Base-by-base conservation (phyloP, 2,329 filamentous ascomycete genomes). In the Sporothrix phasma region DNA sequence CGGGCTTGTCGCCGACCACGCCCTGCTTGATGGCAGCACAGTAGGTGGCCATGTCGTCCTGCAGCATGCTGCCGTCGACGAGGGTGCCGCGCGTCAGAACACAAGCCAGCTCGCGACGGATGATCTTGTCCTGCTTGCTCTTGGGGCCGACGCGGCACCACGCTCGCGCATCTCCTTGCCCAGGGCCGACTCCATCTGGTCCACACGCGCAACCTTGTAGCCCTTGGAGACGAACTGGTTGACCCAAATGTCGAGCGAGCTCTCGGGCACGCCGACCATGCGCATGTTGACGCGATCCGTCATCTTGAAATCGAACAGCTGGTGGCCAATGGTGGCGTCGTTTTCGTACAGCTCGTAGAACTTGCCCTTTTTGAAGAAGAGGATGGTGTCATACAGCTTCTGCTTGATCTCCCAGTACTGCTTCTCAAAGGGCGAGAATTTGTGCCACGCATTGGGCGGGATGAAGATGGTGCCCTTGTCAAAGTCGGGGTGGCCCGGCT, bases 381-480 rank as follows among this genome's bases (percentile, higher is more conserved):
- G 93, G 53, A 99, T 88, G 0, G 92, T 97, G 69, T 97, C 92
- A 89, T 90, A 97, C 69, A 95, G 90, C 70, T 97, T 97, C 74
- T 92, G 89, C 78, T 99, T 99, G 75, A 99, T 97, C 71, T 96
- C 91, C 94, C 94, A 99, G 74, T 99, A 99, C 73, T 99, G 94
- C 74, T 92, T 95, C 76, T 99, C 94, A 68, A 99, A 99, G 0
- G 93, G 84, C 0, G 92, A 95, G 73, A 99, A 97, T 29, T 89
- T 87, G 34, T 78, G 77, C 86, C 88, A 96, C 0, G 91, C 90
- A 39, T 80, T 73, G 0, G 90, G 89, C 0, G 94, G 94, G 39
- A 99, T 88, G 74, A 88, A 96, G n/a, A 99, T 82, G 0, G 92
- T 95, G 22, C 90, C 84, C 8, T 91, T 90, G 70, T 99, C 92